phyloP scores from a whole-genome alignment of 2,329 filamentous ascomycete species.

The Trichoderma sp. region DNA sequence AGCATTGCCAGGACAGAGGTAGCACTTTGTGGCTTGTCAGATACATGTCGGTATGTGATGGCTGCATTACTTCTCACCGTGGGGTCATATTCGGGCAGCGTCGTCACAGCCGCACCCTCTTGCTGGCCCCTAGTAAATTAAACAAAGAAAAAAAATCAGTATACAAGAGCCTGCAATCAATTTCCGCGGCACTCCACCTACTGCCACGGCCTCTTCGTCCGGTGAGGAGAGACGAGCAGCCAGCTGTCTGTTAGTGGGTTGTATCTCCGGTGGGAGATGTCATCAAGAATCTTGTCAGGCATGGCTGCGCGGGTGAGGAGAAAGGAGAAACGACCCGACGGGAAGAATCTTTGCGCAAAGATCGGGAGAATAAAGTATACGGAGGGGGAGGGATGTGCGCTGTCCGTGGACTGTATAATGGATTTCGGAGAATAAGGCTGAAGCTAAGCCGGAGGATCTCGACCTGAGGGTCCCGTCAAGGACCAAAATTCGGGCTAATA shows the following conservation, averaged over 20 bases:
- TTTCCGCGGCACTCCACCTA: conserved; percentile 50
- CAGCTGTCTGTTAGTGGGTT: conserved; percentile 88
- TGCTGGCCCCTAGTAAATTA: conserved; percentile 69
- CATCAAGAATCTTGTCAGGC: conserved; percentile 77
- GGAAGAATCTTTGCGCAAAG: neutral
- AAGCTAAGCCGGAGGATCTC: conserved; percentile 5
- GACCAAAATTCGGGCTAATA: conserved; percentile 18
- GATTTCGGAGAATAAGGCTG: conserved; percentile 6
- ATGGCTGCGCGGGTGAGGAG: conserved; percentile 42
- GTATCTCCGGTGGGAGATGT: conserved; percentile 93
- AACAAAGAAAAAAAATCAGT: neutral
- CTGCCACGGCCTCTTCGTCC: conserved; percentile 98
- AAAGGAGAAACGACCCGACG: neutral
- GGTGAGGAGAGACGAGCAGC: conserved; percentile 91
- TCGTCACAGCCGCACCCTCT: conserved; percentile 65
- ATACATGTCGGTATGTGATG: neutral
- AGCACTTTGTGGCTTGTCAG: conserved; percentile 58
- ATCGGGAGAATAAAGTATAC: neutral
- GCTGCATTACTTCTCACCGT: conserved; percentile 42
- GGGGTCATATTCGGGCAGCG: conserved; percentile 77
- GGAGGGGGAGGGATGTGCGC: neutral
- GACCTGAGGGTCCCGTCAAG: neutral
- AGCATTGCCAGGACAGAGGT: conserved; percentile 87
- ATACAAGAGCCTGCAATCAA: neutral
- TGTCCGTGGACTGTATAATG: neutral